Percentiles rank a stretch among this genome's conserved stretches.
These are phyloP conservation scores for Claviceps quebecensis DNA, from an alignment of 2,329 filamentous ascomycete genomes.

Conservation along the genomic window DNA sequence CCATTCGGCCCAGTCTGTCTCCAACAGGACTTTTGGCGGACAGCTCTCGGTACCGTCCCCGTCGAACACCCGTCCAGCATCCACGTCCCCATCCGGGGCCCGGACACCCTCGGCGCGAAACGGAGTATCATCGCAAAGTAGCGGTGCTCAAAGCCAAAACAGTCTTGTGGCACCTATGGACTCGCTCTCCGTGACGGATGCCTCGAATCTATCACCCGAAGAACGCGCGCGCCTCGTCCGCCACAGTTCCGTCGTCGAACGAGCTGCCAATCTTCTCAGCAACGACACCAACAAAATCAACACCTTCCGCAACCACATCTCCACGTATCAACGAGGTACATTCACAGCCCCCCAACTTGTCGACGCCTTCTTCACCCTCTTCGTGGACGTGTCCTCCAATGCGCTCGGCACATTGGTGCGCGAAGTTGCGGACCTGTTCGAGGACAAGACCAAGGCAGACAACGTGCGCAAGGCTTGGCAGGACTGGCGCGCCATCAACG, in stretches of 20 bases:
- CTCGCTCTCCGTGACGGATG: conserved; percentile 35
- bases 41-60: conserved; percentile 44
- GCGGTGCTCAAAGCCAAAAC: conserved; percentile 4
- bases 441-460: conserved; percentile 62
- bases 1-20: conserved; percentile 70
- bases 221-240: conserved; percentile 69
- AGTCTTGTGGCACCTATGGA: conserved; percentile 26
- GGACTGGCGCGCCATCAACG: conserved; percentile 89
- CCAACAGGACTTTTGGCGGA: conserved; percentile 71
- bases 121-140: conserved; percentile 1
- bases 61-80: not conserved
- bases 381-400: conserved; percentile 60
- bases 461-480: conserved; percentile 74
- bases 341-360: conserved; percentile 64
- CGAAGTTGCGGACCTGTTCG: conserved; percentile 85
- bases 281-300: conserved; percentile 63
- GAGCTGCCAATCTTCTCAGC: conserved; percentile 65
- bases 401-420: conserved; percentile 81
- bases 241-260: conserved; percentile 73
- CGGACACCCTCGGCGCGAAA: conserved; percentile 10
- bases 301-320: conserved; percentile 68
- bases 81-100: conserved; percentile 2
- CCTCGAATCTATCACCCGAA: conserved; percentile 49
- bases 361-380: conserved; percentile 76
- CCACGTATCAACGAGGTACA: conserved; percentile 57